phyloP scores from a whole-genome alignment of 1,284 basidiomycete species.

The Cutaneotrichosporon arboriforme region DNA sequence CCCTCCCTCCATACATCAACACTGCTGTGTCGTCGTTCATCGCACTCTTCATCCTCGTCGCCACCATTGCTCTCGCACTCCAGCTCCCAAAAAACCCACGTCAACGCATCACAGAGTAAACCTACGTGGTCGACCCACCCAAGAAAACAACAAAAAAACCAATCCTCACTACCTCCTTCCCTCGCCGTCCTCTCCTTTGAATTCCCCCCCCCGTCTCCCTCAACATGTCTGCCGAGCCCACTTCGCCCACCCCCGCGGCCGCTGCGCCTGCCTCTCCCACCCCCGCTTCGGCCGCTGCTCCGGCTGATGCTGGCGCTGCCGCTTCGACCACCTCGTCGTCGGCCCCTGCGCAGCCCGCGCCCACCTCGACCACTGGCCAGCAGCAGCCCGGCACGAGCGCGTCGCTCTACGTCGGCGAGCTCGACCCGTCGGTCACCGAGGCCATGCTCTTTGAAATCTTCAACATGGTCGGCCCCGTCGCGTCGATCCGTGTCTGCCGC shows the following conservation, averaged over 20 bases:
- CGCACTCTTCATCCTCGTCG: not conserved
- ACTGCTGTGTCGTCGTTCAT: not conserved
- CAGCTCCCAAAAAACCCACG: slow-evolving; percentile 23
- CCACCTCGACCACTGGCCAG: slow-evolving; percentile 58
- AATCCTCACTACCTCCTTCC: not conserved
- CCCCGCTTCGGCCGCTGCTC: slow-evolving; percentile 24
- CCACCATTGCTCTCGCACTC: not conserved
- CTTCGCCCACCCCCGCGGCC: slow-evolving; percentile 29
- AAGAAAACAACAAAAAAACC: slow-evolving; percentile 14
- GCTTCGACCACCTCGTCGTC: slow-evolving; percentile 24
- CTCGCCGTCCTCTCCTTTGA: not conserved
- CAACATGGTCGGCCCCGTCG: slow-evolving; percentile 99
- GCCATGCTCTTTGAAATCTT: slow-evolving; percentile 99
- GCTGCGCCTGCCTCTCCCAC: slow-evolving; percentile 23
- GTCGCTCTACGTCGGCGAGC: slow-evolving; percentile 97
- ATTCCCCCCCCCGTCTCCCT: slow-evolving; percentile 2
- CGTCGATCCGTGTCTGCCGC: slow-evolving; percentile 99
- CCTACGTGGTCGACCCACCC: slow-evolving; percentile 24
- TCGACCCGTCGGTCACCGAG: slow-evolving; percentile 95
- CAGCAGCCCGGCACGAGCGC: slow-evolving; percentile 66
- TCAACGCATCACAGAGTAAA: slow-evolving; percentile 18
- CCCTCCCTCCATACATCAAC: not conserved
- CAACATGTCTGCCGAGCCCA: slow-evolving; percentile 32
- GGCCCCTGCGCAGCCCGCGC: slow-evolving; percentile 46
- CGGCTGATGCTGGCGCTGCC: too few relatives aligned